These are phyloP conservation scores for Eucalyptus decipiens DNA, from an alignment of 345 rosid genomes.

Conservation along the genomic window DNA sequence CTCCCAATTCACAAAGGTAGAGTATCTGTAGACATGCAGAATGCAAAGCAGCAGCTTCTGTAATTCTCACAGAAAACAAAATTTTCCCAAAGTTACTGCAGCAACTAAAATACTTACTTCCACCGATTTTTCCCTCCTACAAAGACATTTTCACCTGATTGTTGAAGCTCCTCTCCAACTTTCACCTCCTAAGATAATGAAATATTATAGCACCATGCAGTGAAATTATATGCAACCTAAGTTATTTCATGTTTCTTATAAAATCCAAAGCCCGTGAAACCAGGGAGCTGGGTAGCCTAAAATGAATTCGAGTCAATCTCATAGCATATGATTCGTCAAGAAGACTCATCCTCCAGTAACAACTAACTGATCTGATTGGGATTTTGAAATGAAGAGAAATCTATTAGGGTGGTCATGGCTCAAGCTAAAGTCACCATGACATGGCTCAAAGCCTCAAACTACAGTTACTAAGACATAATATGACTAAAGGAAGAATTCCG, in stretches of 20 bases:
- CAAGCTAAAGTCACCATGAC: background rate
- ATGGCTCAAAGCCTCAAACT: background rate
- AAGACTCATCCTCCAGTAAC: background rate
- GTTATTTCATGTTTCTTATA: background rate
- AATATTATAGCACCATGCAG: background rate
- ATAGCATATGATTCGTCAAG: background rate
- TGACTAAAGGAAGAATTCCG: background rate
- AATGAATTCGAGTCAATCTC: background rate
- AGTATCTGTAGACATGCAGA: slow-evolving; percentile 24
- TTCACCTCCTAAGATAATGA: slow-evolving; percentile 37
- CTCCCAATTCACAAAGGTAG: slow-evolving; percentile 75
- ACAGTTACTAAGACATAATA: background rate
- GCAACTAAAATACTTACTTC: slow-evolving; percentile 38
- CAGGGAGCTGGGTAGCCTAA: background rate
- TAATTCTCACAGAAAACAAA: background rate
- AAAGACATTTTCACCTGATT: slow-evolving; percentile 64
- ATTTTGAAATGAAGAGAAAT: background rate
- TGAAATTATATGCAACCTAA: background rate
- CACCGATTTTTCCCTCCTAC: slow-evolving; percentile 72
- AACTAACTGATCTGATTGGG: background rate
- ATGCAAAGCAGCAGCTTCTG: background rate
- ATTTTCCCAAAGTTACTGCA: background rate
- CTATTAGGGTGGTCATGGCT: background rate
- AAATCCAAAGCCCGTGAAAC: background rate
- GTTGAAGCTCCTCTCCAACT: slow-evolving; percentile 58